Evolutionary conservation across 2,329 filamentous ascomycete species (phyloP).

Genomic region (Colletotrichum sublineola): DNA sequence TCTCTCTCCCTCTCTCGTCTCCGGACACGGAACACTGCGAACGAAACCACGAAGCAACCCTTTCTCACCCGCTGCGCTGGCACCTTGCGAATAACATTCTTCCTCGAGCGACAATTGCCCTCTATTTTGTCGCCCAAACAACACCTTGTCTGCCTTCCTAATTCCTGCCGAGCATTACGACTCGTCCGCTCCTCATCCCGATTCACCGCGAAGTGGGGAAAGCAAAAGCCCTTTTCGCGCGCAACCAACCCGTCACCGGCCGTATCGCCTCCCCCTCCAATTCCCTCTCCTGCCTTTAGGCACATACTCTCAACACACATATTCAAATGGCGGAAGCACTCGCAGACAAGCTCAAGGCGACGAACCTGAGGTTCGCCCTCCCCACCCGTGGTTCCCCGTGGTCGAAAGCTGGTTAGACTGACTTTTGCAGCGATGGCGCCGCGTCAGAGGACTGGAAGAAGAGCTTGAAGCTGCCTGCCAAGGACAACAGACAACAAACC

Average conservation of each 20-base stretch:
- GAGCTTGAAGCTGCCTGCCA: slow-evolving; percentile 77
- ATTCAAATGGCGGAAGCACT: slow-evolving; percentile 59
- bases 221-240: slow-evolving; percentile 39
- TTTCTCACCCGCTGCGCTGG: neutral
- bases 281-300: slow-evolving; percentile 23
- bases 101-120: slow-evolving; percentile 11
- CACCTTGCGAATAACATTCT: neutral
- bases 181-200: slow-evolving; percentile 33
- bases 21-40: slow-evolving; percentile 25
- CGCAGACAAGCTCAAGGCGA: slow-evolving; percentile 59
- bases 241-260: slow-evolving; percentile 28
- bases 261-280: slow-evolving; percentile 6
- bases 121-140: slow-evolving; percentile 16
- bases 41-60: slow-evolving; percentile 25
- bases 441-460: slow-evolving; percentile 79
- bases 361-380: slow-evolving; percentile 56
- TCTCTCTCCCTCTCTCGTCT: neutral
- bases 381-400: neutral
- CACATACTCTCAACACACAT: slow-evolving; percentile 28
- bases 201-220: slow-evolving; percentile 40
- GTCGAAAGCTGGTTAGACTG: slow-evolving; percentile 46
- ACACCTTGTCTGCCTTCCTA: slow-evolving; percentile 3
- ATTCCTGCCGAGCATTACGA: slow-evolving; percentile 28
- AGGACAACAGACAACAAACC: slow-evolving; percentile 84
- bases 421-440: slow-evolving; percentile 61